Evolutionary conservation across 345 rosid species (phyloP), one percentile per base, ranked within the genome.

Genomic region (Stellera chamaejasme): DNA sequence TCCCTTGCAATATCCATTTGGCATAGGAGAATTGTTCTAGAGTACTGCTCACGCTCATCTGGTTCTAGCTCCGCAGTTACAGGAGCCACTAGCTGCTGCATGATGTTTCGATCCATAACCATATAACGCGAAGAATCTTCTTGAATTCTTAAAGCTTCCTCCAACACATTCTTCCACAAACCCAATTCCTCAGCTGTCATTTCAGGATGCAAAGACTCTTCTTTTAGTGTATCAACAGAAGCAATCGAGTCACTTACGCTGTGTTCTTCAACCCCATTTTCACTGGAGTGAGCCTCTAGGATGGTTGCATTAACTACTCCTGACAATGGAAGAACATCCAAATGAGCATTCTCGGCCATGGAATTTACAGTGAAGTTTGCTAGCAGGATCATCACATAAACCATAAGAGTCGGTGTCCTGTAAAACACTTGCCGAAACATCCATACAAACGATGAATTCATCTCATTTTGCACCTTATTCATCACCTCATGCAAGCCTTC

Each of bases 281-380:
- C 60, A 9, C 25, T 10, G 5, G 58, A 7, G 11, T 43, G 10
- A 28, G 25, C 5, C 10, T 45, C 64, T 11, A 43, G 58, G 0
- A 43, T 13, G 26, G 56, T 45, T 2, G 52, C 32, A 10, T 48
- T 19, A 1, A 7, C 25, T 25, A 52, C 41, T 2, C 27, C 15
- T 15, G 16, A 27, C 10, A 66, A 48, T 13, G 64, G 45, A 43
- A 13, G 11, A 3, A 71, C 65, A 4, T 57, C 68, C 41, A 58
- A 6, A 44, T 52, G 66, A 10, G 63, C 13, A 11, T 74, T 60
- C 13, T 65, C 64, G 15, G 52, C 67, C 84, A 83, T 72, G 13
- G 96, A 91, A 65, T 79, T 77, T 6, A 82, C 78, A 0, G 77
- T 75, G 69, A 75, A 87, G 61, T 83, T 88, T 0, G 96, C 89